Evolutionary conservation across 345 rosid species (phyloP).

Genomic region (Euphorbia peplus): DNA sequence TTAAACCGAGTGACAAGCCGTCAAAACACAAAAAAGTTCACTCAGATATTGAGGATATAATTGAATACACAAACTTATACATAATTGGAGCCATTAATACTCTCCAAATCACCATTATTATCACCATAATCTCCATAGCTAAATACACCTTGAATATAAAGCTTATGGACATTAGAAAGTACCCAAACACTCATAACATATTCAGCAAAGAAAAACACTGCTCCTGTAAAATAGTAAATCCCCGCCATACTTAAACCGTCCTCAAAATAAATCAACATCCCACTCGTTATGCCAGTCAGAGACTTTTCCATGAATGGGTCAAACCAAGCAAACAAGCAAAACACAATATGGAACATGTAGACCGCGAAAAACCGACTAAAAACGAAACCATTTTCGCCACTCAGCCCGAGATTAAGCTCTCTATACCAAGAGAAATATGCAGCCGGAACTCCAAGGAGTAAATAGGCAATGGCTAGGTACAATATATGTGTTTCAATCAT

Average conservation of each 20-base stretch:
- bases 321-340: background rate
- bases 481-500: background rate
- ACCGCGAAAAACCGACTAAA: background rate
- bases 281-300: background rate
- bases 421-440: background rate
- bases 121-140: background rate
- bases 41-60: too few species aligned
- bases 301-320: background rate
- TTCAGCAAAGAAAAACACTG: background rate
- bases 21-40: too few species aligned
- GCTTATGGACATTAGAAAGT: background rate
- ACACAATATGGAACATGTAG: background rate
- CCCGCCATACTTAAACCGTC: background rate
- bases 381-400: background rate
- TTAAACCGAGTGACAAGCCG: too few species aligned
- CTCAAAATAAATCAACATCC: background rate
- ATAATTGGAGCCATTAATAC: background rate
- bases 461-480: background rate
- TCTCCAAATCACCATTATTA: background rate
- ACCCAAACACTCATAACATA: slow-evolving; percentile 3
- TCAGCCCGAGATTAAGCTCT: background rate
- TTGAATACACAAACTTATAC: background rate
- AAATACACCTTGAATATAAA: background rate
- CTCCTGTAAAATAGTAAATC: background rate
- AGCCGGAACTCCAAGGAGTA: slow-evolving; percentile 1